These are phyloP conservation scores for Talaromyces nanjingensis DNA, from an alignment of 495 filamentous ascomycete genomes.

Conservation along the genomic window DNA sequence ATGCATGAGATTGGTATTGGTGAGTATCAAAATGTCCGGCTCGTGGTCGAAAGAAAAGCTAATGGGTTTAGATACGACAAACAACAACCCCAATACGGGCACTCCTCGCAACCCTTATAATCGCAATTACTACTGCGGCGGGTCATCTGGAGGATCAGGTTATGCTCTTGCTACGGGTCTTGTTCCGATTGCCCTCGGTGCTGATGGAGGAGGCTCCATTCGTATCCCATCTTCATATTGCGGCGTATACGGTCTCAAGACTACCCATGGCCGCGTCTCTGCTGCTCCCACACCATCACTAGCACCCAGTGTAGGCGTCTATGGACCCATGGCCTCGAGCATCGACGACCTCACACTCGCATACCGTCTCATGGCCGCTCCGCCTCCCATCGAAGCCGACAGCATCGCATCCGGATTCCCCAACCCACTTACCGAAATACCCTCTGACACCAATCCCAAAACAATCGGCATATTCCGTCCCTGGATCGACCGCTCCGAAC, in stretches of 20 bases:
- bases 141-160: slow-evolving; percentile 78
- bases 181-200: slow-evolving; percentile 74
- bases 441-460: slow-evolving; percentile 23
- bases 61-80: slow-evolving; percentile 56
- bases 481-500: slow-evolving; percentile 69
- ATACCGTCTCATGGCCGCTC: slow-evolving; percentile 68
- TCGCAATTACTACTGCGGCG: slow-evolving; percentile 73
- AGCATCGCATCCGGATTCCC: slow-evolving; percentile 41
- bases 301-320: slow-evolving; percentile 56
- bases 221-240: slow-evolving; percentile 78
- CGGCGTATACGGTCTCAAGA: slow-evolving; percentile 83
- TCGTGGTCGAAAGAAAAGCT: not conserved
- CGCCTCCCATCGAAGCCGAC: slow-evolving; percentile 51
- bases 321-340: slow-evolving; percentile 70
- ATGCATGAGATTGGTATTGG: slow-evolving; percentile 89
- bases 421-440: slow-evolving; percentile 29
- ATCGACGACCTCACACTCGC: slow-evolving; percentile 77
- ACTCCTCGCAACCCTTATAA: slow-evolving; percentile 85
- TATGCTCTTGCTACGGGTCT: slow-evolving; percentile 72
- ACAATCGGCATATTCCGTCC: slow-evolving; percentile 64
- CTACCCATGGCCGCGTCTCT: slow-evolving; percentile 70
- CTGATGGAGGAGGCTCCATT: slow-evolving; percentile 82
- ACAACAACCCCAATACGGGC: slow-evolving; percentile 74
- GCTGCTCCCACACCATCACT: slow-evolving; percentile 52
- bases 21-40: slow-evolving; percentile 19